Evolutionary conservation across 257 asterid species (phyloP), one percentile per base, ranked within the genome.

Genomic region (Ehretia macrophylla): DNA sequence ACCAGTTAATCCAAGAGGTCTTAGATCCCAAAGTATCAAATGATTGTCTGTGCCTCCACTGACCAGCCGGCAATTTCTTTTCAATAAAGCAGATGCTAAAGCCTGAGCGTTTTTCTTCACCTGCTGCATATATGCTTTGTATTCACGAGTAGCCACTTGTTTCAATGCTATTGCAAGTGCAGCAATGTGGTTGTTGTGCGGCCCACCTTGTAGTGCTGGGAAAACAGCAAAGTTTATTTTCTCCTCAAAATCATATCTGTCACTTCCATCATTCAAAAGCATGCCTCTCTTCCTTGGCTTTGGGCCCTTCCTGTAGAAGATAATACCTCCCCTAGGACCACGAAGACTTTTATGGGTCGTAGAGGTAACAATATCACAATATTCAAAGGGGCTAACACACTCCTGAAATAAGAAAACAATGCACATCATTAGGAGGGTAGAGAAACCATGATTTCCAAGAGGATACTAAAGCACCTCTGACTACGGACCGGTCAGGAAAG

Each of bases 301-400:
- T 49, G 83, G 75, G 37, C 97, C 95, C 79, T 89, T 89, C 79
- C 94, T 80, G 51, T 68, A 89, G 66, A 86, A 89, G 55, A 89
- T 86, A 59, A 89, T 89, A 51, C 97, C 97, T 46, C 94, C 95
- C 60, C 95, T 82, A 8, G 97, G 97, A 63, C 97, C 97, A 59
- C 97, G 81, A 19, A 89, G 97, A 82, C 97, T 89, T 77, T 89
- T 86, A 68, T 89, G 97, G 13, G 97, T 89, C 17, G 97, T 89
- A 42, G 97, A 82, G 54, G 96, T 88, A 59, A 88, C 93, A 51
- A 88, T 53, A 68, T 88, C 93, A 71, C 96, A 88, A 59, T 80
- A 76, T 56, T 89, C 89, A 70, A 89, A 86, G 50, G 97, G 97
- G 65, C 84, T 89, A 8, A 71, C 77, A 63, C 87, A 85, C 63